Evolutionary conservation across 2,329 filamentous ascomycete species (phyloP), one percentile per base, ranked within the genome.

Genomic region (Aureobasidium pullulans): DNA sequence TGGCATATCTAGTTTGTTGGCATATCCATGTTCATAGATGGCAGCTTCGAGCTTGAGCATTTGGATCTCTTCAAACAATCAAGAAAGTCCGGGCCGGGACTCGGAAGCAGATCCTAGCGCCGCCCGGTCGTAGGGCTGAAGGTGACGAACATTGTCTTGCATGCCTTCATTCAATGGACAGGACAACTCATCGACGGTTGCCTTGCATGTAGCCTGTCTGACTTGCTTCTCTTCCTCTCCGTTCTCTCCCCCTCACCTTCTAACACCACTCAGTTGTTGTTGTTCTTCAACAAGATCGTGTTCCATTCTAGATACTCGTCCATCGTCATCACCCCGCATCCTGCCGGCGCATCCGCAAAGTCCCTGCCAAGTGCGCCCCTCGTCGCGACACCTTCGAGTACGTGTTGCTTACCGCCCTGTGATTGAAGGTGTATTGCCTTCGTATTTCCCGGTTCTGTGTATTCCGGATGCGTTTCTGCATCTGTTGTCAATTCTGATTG

Each of bases 341-440:
- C 44, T 15, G 29, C 34, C 37, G 34, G 16, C 15, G 13, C 23
- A 40, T 52, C 49, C 49, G 49, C 19, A n/a, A 16, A 37, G 39
- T 47, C 44, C 44, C 44, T 47, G 44, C 50, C 39, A 54, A 43
- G 37, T 39, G 37, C 50, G 36, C 36, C 50, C 4, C 29, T 54
- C 50, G 37, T 34, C 29, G 37, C 50, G 29, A 43, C 50, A 43
- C 37, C 39, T 43, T 32, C 50, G n/a, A 54, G 50, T 54, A 54
- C 50, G 37, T 54, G 16, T 54, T 54, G 50, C 37, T 53, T 42
- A 40, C 36, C 23, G 49, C 23, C 28, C 23, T 42, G 39, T 23
- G 23, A 23, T 42, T 15, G 19, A 5, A 36, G 19, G n/a, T 8
- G 10, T 29, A 9, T 19, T 29, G 37, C 39, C n/a, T 8, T 54